These are phyloP conservation scores for Tetraselmis striata DNA, from an alignment of 139 green algal genomes.

Conservation along the genomic window DNA sequence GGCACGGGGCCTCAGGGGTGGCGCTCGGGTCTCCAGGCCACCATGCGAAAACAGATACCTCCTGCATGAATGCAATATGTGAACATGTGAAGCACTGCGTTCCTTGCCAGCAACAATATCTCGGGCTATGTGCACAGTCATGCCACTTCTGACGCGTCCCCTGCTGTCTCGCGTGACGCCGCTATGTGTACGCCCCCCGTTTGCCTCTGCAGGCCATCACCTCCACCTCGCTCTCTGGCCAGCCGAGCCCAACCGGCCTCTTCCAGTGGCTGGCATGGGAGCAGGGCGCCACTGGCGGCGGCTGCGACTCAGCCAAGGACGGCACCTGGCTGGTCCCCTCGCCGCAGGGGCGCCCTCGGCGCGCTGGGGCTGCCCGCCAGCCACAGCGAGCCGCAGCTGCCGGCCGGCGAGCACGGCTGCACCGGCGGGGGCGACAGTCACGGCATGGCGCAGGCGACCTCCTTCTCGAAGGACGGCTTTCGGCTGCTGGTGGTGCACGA, in stretches of 20 bases:
- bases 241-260: not conserved
- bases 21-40: no score
- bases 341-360: no score
- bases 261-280: not conserved
- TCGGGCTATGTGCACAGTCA: no score
- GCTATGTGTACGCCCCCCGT: no score
- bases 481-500: not conserved
- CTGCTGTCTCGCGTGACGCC: no score
- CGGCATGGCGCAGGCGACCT: not conserved
- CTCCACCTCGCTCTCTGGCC: not conserved
- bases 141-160: no score
- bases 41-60: no score
- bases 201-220: not conserved
- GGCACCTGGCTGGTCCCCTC: not conserved
- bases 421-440: not conserved
- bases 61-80: no score
- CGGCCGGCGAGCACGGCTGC: no score
- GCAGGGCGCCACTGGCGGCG: not conserved
- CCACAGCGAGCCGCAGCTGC: not conserved
- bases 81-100: no score
- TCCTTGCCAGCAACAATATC: no score
- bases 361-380: not conserved
- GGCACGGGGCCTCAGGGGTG: no score
- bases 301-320: not conserved
- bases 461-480: not conserved